Evolutionary conservation across 129 eudicot species (phyloP).

Genomic region (Flaveria linearis): DNA sequence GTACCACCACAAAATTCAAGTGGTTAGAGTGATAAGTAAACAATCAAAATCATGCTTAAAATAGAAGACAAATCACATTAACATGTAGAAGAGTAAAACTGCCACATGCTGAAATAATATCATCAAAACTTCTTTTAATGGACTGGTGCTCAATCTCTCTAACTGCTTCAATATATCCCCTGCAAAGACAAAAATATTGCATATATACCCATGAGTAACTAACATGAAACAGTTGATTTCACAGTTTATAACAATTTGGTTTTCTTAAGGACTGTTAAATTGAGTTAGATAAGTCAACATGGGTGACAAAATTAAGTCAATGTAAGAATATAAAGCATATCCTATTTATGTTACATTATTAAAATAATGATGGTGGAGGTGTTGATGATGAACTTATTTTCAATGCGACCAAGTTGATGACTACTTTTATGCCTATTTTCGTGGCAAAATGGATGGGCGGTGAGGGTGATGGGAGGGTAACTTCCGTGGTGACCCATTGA

Average conservation of each 20-base stretch:
- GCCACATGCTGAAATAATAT: conserved; percentile 91
- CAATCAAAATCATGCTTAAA: neutral
- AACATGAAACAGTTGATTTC: conserved; percentile 18
- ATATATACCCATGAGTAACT: conserved; percentile 20
- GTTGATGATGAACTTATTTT: neutral
- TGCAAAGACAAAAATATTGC: conserved; percentile 25
- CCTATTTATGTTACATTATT: neutral
- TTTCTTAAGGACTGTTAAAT: neutral
- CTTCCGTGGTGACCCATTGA: too few relatives aligned
- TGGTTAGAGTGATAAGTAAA: neutral
- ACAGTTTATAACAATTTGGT: neutral
- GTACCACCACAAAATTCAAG: conserved; percentile 72
- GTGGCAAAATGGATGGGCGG: neutral
- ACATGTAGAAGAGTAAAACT: conserved; percentile 42
- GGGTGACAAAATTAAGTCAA: neutral
- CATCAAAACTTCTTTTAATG: conserved; percentile 56
- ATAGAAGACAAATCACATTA: neutral
- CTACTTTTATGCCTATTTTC: neutral
- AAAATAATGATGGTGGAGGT: neutral
- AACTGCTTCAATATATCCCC: conserved; percentile 97
- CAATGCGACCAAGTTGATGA: neutral
- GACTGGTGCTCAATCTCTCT: conserved; percentile 82
- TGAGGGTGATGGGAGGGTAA: neutral
- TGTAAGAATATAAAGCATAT: neutral
- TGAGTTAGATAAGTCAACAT: conserved; percentile 5